phyloP scores from a whole-genome alignment of 106 monocot genomes.

The Vanilla planifolia region DNA sequence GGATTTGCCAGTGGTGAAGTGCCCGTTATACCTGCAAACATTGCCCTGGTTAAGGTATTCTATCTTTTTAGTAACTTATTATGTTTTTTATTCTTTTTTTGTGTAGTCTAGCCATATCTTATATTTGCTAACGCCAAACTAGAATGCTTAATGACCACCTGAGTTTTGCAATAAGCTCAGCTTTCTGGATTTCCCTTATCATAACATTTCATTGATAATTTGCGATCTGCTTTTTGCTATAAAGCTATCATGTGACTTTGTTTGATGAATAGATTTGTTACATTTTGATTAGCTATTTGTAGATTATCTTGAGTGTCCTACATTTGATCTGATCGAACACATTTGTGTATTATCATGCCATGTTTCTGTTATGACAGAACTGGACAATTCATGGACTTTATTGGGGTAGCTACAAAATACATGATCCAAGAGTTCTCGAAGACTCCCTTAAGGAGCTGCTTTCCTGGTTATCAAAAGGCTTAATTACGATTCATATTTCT shows the following conservation, averaged over 20 bases:
- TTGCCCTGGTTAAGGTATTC: constrained; percentile 93
- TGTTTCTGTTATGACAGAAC: no score
- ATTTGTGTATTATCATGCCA: no score
- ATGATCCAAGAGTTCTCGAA: constrained; percentile 61
- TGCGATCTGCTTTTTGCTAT: no score
- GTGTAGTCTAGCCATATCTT: neutral
- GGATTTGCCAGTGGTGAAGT: constrained; percentile 99
- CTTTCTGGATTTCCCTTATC: neutral
- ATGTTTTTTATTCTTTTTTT: neutral
- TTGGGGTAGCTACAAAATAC: constrained; percentile 81
- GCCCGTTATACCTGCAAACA: constrained; percentile 93
- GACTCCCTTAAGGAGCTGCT: constrained; percentile 86
- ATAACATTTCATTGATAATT: no score
- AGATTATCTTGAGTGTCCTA: no score
- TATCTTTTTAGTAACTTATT: neutral
- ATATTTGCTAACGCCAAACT: neutral
- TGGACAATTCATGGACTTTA: constrained; percentile 97
- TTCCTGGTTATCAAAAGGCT: constrained; percentile 75
- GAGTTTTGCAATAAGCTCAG: neutral
- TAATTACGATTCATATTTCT: constrained; percentile 73
- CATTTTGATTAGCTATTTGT: no score
- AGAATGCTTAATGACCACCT: neutral
- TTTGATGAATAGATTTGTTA: no score
- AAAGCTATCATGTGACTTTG: no score
- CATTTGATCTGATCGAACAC: no score